These are phyloP conservation scores for Saccharomyces eubayanus DNA, from an alignment of 805 yeast genomes.

Conservation along the genomic window DNA sequence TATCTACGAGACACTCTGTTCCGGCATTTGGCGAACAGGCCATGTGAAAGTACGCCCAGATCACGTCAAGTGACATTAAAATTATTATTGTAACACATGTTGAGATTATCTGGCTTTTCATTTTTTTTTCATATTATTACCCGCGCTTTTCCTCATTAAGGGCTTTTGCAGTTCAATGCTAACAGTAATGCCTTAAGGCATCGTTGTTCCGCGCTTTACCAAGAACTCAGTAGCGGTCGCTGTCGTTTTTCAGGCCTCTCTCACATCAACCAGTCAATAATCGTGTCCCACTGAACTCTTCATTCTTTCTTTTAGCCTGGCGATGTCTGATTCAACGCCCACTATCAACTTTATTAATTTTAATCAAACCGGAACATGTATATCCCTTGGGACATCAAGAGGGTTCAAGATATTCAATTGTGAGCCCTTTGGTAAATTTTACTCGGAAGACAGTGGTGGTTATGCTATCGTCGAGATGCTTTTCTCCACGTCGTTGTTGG, in stretches of 20 bases:
- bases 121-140: neutral
- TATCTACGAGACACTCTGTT: neutral
- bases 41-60: neutral
- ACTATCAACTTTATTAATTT: conserved; percentile 48
- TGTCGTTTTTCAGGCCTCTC: neutral
- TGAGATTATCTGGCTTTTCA: neutral
- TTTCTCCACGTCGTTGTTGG: conserved; percentile 62
- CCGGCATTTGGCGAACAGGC: neutral
- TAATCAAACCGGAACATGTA: conserved; percentile 67
- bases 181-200: neutral
- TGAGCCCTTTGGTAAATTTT: conserved; percentile 55
- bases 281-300: neutral
- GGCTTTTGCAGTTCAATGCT: neutral
- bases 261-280: neutral
- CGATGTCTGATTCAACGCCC: conserved; percentile 11
- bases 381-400: conserved; percentile 55
- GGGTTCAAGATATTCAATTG: conserved; percentile 65
- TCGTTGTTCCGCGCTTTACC: neutral
- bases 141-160: neutral
- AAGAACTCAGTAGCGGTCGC: neutral
- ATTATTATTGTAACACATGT: neutral
- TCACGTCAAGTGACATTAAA: neutral
- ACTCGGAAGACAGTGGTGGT: conserved; percentile 40
- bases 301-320: neutral
- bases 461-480: conserved; percentile 68